Evolutionary conservation across 176 grass and related monocot species (phyloP).

Genomic region (Oryza glumipatula): DNA sequence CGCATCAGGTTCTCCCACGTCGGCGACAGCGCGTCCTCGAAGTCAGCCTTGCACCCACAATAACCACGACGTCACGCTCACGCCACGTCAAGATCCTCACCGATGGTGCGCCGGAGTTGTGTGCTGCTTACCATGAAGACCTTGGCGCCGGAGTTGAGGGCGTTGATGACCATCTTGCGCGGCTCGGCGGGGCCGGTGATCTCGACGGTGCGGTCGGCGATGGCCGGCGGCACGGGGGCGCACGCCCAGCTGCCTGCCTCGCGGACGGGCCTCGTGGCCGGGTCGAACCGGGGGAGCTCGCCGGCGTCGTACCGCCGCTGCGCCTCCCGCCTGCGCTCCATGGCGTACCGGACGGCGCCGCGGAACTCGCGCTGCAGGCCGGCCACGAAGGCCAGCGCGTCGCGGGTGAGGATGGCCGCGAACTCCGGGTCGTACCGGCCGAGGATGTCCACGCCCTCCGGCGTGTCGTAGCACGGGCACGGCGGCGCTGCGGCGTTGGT

Average conservation of each 20-base stretch:
- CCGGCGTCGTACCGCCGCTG: conserved; percentile 76
- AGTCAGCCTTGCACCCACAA: conserved; percentile 62
- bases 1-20: conserved; percentile 98
- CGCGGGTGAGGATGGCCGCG: conserved; percentile 64
- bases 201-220: conserved; percentile 82
- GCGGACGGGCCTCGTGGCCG: conserved; percentile 60
- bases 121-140: conserved; percentile 71
- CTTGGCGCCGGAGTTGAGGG: conserved; percentile 93
- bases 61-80: background rate
- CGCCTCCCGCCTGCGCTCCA: conserved; percentile 70
- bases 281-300: conserved; percentile 77
- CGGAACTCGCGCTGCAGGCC: conserved; percentile 80
- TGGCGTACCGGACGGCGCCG: conserved; percentile 63
- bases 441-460: conserved; percentile 79
- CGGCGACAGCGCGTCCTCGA: conserved; percentile 94
- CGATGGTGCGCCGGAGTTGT: too few species aligned
- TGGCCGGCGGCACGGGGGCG: conserved; percentile 60
- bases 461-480: conserved; percentile 58
- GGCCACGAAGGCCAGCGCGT: conserved; percentile 74
- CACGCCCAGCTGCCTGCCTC: conserved; percentile 62
- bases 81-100: background rate
- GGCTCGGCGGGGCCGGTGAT: conserved; percentile 87
- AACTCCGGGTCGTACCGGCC: conserved; percentile 79
- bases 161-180: conserved; percentile 95
- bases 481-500: background rate